Conservation (phyloP, 345 rosid species). For the Brassica napus region DNA sequence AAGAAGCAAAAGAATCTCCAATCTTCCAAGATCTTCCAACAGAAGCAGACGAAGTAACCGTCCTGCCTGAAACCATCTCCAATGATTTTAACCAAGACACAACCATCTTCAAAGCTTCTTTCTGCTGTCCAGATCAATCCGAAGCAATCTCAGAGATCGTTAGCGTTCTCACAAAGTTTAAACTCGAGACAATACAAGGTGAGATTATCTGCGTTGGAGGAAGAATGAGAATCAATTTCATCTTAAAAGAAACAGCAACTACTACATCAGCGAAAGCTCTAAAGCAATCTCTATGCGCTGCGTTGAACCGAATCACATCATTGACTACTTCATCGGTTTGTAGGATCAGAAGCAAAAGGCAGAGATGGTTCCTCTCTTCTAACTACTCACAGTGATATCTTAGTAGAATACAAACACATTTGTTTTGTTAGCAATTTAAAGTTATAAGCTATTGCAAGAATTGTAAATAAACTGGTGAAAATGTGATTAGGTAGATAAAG, state of each 20-base stretch:
- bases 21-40: conserved; percentile 56
- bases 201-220: conserved; percentile 76
- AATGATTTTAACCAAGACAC: conserved; percentile 2
- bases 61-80: conserved; percentile 44
- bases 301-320: conserved; percentile 43
- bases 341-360: conserved; percentile 85
- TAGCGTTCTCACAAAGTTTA: conserved; percentile 52
- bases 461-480: neutral
- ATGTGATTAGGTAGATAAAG: neutral
- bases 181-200: conserved; percentile 54
- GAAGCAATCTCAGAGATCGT: conserved; percentile 70
- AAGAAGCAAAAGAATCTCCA: conserved; percentile 58
- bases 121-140: conserved; percentile 86
- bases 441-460: neutral
- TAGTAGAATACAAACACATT: neutral
- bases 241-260: conserved; percentile 41
- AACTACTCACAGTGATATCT: conserved; percentile 30
- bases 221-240: conserved; percentile 59
- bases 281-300: conserved; percentile 52
- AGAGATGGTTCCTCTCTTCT: conserved; percentile 74
- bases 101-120: conserved; percentile 52
- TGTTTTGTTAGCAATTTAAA: neutral
- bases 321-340: conserved; percentile 50
- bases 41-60: conserved; percentile 69
- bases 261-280: conserved; percentile 39